A percentile compares a stretch with the other conserved stretches of the same genome.
These are phyloP conservation scores for Fagus sylvatica DNA, from an alignment of 306 rosid species.

Conservation along the genomic window DNA sequence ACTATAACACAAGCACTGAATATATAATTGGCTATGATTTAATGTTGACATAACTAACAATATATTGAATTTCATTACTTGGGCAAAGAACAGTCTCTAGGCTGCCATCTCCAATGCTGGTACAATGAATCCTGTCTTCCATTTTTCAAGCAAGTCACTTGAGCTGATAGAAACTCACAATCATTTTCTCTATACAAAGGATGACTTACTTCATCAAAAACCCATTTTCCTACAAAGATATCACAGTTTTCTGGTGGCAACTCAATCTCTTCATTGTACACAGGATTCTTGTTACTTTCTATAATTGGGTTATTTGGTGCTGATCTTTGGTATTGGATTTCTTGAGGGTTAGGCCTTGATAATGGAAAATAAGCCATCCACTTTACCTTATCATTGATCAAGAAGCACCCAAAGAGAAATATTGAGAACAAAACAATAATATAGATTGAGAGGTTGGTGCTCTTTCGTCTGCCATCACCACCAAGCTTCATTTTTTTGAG, in stretches of 20 bases:
- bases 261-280: constrained; percentile 43
- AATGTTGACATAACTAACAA: no score
- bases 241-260: constrained; percentile 90
- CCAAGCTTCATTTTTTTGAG: background rate
- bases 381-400: constrained; percentile 69
- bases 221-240: constrained; percentile 79
- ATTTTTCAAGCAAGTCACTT: constrained; percentile 86
- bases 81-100: constrained; percentile 83
- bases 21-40: background rate
- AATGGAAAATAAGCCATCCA: constrained; percentile 67
- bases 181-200: constrained; percentile 87
- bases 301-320: background rate
- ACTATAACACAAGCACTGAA: background rate
- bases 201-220: constrained; percentile 62
- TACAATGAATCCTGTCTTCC: constrained; percentile 75
- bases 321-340: constrained; percentile 34
- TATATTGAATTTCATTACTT: constrained; percentile 38
- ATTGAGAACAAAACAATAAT: constrained; percentile 46
- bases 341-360: constrained; percentile 47
- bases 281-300: background rate
- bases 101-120: constrained; percentile 95
- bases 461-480: constrained; percentile 36
- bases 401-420: constrained; percentile 71
- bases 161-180: constrained; percentile 70
- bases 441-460: constrained; percentile 56